Conservation (phyloP, 176 grass and related monocot species). For the Lolium multiflorum region DNA sequence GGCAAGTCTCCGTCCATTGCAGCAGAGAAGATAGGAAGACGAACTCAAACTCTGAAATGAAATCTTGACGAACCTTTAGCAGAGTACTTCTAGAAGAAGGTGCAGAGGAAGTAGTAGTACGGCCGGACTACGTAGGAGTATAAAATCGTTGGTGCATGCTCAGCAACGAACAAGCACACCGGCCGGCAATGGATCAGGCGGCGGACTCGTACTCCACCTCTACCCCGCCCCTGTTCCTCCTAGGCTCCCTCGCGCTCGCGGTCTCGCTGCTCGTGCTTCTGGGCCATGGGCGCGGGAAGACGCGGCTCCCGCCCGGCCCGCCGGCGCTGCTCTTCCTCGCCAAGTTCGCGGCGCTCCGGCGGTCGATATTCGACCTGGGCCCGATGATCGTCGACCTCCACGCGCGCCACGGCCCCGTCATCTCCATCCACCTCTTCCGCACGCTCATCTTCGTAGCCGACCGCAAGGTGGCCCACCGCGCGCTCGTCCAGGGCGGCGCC, state of each 20-base stretch:
- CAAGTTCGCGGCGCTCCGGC: conserved; percentile 27
- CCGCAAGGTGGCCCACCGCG: conserved; percentile 44
- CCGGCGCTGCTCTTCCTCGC: conserved; percentile 33
- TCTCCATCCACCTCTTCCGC: conserved; percentile 45
- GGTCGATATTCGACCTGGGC: conserved; percentile 44
- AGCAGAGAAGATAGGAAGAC: not conserved
- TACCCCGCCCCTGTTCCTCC: not conserved
- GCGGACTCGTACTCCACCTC: not conserved
- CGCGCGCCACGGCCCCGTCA: conserved; percentile 30
- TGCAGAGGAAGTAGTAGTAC: too few relatives aligned
- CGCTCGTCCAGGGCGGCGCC: conserved; percentile 50
- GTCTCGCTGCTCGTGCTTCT: not conserved
- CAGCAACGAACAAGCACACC: too few relatives aligned
- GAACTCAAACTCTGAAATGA: too few relatives aligned
- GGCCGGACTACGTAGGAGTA: too few relatives aligned
- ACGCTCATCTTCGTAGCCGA: conserved; percentile 61
- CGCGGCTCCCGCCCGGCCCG: conserved; percentile 50
- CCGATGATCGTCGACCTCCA: conserved; percentile 39
- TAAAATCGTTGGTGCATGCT: too few relatives aligned
- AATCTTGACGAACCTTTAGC: too few relatives aligned
- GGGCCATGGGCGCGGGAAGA: not conserved
- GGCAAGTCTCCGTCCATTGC: not conserved
- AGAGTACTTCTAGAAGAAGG: too few relatives aligned
- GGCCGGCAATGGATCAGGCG: not conserved
- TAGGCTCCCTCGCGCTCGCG: not conserved